Base-by-base conservation (phyloP, 306 rosid species). In the Begonia fuchsioides region DNA sequence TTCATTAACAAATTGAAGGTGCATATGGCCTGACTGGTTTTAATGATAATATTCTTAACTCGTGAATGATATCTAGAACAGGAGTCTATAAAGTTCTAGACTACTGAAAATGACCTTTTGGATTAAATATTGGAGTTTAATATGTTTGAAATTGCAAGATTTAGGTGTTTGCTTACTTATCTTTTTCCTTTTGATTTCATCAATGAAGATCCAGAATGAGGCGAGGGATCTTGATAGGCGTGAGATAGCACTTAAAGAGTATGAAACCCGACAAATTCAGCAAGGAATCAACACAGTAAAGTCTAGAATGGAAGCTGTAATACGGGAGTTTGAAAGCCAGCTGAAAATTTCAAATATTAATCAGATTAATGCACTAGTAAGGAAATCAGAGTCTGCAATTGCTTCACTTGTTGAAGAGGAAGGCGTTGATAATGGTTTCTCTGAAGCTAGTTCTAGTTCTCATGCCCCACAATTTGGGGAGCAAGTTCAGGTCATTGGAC, bases 201-300 rank as follows among this genome's bases (percentile, higher is more conserved):
- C 68, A 64, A 56, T 61, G 41, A 59, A 88, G 97, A 81, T 88
- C 56, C 81, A 72, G 52, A 58, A 70, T 66, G 95, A 88, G 75
- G 90, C 95, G 39, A 76, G 68, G 57, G 86, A 78, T 67, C 95
- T 88, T 62, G 95, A 84, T 53, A 54, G 41, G 53, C 84, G 93
- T 0, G 74, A 76, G 72, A 56, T 26, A 58, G 78, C 74, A 55
- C 93, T 88, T 56, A 74, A 68, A 76, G 80, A 60, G 14, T 77
- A 74, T 65, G 93, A 78, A 74, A 63, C 78, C 35, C 74, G 64
- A 48, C 63, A 56, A 51, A 78, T 73, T 63, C 82, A 60, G 64
- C 65, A 72, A 66, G 86, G 81, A 61, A 59, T 73, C 44, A 59
- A 57, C 64, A 49, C 72, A 66, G 81, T 77, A 52, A 81, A 70